Percentiles rank a stretch among this genome's conserved stretches.
These are phyloP conservation scores for Fusarium cicatricum DNA, from an alignment of 2,329 filamentous ascomycete genomes.

Conservation along the genomic window DNA sequence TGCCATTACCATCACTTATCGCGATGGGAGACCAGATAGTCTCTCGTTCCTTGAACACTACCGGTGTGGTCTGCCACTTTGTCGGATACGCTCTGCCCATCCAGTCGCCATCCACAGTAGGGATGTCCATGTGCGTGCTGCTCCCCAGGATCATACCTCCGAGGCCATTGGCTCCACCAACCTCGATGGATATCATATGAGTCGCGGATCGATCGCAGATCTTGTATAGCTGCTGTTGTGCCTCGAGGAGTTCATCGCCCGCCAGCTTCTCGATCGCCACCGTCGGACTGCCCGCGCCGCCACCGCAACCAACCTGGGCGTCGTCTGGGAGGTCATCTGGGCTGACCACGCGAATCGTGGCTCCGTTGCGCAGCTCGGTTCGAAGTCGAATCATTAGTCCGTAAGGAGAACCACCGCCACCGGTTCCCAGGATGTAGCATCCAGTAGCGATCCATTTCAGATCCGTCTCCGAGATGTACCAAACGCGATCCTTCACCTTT, in stretches of 20 bases:
- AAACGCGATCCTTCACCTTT: slow-evolving; percentile 58
- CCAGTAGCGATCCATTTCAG: slow-evolving; percentile 64
- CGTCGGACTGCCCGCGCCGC: slow-evolving; percentile 66
- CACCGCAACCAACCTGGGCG: slow-evolving; percentile 63
- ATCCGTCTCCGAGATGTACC: slow-evolving; percentile 67
- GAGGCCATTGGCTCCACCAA: slow-evolving; percentile 72
- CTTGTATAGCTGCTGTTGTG: slow-evolving; percentile 62
- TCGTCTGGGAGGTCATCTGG: slow-evolving; percentile 59
- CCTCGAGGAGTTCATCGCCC: slow-evolving; percentile 63
- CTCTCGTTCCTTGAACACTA: slow-evolving; percentile 58
- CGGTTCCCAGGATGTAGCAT: slow-evolving; percentile 68
- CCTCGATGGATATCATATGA: slow-evolving; percentile 69
- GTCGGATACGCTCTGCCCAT: slow-evolving; percentile 65
- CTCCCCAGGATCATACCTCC: slow-evolving; percentile 65
- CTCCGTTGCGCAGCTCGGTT: slow-evolving; percentile 59
- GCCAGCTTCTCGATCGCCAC: slow-evolving; percentile 68
- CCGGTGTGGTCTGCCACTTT: slow-evolving; percentile 63
- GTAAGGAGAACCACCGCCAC: slow-evolving; percentile 66
- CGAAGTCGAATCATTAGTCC: slow-evolving; percentile 60
- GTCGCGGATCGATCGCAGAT: slow-evolving; percentile 57
- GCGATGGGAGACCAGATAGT: slow-evolving; percentile 56
- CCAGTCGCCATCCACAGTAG: slow-evolving; percentile 63
- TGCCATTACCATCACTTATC: slow-evolving; percentile 62
- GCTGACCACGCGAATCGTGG: slow-evolving; percentile 60
- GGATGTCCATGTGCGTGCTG: slow-evolving; percentile 59